Percentiles rank a stretch among this genome's conserved stretches.
Evolutionary conservation across 2,329 filamentous ascomycete species (phyloP).

Genomic region (Massarina eburnea): DNA sequence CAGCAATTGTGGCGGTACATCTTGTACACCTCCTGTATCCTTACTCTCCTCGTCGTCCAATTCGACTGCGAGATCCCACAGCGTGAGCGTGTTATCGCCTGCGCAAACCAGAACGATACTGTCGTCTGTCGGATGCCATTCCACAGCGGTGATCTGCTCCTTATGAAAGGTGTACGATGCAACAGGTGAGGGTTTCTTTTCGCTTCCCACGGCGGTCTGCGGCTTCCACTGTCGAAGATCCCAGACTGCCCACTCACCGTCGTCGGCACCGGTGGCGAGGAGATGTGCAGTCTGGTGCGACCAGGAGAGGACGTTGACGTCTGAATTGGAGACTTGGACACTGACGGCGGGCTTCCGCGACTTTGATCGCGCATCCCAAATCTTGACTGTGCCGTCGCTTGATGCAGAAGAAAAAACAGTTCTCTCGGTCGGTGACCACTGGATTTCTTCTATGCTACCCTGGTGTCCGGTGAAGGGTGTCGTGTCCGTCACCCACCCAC

Average conservation of each 20-base stretch:
- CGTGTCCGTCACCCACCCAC: slow-evolving; percentile 85
- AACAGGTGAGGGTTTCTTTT: slow-evolving; percentile 70
- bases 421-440: slow-evolving; percentile 92
- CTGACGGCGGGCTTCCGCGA: slow-evolving; percentile 84
- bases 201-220: slow-evolving; percentile 49
- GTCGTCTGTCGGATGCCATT: slow-evolving; percentile 98
- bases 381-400: slow-evolving; percentile 89
- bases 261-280: slow-evolving; percentile 88
- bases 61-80: slow-evolving; percentile 97
- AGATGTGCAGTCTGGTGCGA: slow-evolving; percentile 85
- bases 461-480: slow-evolving; percentile 82
- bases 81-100: slow-evolving; percentile 88
- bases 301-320: slow-evolving; percentile 98
- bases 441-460: slow-evolving; percentile 87
- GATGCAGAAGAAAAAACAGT: slow-evolving; percentile 95
- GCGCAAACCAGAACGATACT: slow-evolving; percentile 91
- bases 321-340: slow-evolving; percentile 77
- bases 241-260: slow-evolving; percentile 95
- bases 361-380: slow-evolving; percentile 95
- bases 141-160: slow-evolving; percentile 91
- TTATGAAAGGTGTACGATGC: slow-evolving; percentile 94
- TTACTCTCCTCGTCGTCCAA: slow-evolving; percentile 95
- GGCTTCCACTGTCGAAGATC: slow-evolving; percentile 94
- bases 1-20: slow-evolving; percentile 89
- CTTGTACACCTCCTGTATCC: slow-evolving; percentile 81